Percentiles rank a stretch among this genome's conserved stretches.
Evolutionary conservation across 176 grass and related monocot genomes (phyloP).

Genomic region (Rhynchospora breviuscula): DNA sequence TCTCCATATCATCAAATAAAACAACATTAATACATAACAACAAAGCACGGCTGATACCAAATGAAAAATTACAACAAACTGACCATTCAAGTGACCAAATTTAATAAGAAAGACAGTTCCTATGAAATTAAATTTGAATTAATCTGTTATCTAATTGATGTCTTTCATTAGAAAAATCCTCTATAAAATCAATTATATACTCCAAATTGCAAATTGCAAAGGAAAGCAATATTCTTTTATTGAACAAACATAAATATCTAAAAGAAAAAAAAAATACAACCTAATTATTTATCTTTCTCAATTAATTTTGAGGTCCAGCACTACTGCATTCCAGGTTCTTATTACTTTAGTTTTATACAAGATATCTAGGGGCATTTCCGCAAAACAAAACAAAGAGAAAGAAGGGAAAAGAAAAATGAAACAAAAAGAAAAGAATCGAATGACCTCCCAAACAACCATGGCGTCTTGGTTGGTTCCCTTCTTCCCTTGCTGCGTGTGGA

Average conservation of each 20-base stretch:
- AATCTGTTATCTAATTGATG: background rate
- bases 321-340: background rate
- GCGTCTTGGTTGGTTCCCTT: constrained; percentile 78
- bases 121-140: background rate
- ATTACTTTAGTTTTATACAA: background rate
- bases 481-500: constrained; percentile 65
- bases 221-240: background rate
- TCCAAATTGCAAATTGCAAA: background rate
- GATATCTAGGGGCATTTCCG: background rate
- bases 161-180: background rate
- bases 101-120: background rate
- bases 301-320: background rate
- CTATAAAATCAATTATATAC: background rate
- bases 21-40: background rate
- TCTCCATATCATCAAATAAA: background rate
- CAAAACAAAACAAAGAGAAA: background rate
- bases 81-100: background rate
- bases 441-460: constrained; percentile 82
- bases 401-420: background rate
- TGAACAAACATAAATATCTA: background rate
- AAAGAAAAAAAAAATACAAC: background rate
- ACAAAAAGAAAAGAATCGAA: background rate
- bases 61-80: background rate
- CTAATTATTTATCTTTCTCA: background rate
- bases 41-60: background rate